Percentiles rank a stretch among this genome's conserved stretches.
Evolutionary conservation across 805 yeast genomes (phyloP).

Genomic region (Phaffomyces opuntiae): DNA sequence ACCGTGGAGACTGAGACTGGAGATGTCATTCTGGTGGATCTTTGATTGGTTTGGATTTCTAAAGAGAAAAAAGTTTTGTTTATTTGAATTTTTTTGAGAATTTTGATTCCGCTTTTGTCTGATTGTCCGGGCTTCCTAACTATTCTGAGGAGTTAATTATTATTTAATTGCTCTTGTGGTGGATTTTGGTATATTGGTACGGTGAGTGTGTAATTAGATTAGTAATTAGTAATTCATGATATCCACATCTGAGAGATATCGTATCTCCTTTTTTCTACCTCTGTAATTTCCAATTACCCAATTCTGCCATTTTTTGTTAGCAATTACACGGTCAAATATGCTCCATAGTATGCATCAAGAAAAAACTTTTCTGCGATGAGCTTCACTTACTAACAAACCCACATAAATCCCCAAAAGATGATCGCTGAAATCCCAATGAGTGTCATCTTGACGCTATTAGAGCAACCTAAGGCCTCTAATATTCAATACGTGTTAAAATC

Average conservation of each 20-base stretch:
- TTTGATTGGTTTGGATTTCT: no score
- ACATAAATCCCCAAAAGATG: background rate
- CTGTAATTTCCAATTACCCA: background rate
- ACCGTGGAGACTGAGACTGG: slow-evolving; percentile 43
- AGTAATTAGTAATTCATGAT: no score
- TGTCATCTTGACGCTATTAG: slow-evolving; percentile 15
- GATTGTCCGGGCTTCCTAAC: no score
- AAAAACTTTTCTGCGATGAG: slow-evolving; percentile 6
- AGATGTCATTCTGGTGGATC: background rate
- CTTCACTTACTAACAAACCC: background rate
- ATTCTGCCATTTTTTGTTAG: slow-evolving; percentile 1
- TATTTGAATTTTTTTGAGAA: no score
- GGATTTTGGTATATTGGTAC: no score
- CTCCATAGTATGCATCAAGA: no score
- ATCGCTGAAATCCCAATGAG: slow-evolving; percentile 21
- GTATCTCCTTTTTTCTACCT: background rate
- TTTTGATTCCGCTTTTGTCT: no score
- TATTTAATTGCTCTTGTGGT: no score
- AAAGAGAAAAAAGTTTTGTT: no score
- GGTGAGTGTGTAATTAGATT: no score
- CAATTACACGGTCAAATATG: background rate
- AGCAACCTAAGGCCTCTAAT: slow-evolving; percentile 14
- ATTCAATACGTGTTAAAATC: slow-evolving; percentile 19
- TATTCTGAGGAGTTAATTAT: no score
- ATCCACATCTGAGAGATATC: background rate